Evolutionary conservation across 73 alveolate genomes (phyloP).

Genomic region (Paramecium primaurelia): DNA sequence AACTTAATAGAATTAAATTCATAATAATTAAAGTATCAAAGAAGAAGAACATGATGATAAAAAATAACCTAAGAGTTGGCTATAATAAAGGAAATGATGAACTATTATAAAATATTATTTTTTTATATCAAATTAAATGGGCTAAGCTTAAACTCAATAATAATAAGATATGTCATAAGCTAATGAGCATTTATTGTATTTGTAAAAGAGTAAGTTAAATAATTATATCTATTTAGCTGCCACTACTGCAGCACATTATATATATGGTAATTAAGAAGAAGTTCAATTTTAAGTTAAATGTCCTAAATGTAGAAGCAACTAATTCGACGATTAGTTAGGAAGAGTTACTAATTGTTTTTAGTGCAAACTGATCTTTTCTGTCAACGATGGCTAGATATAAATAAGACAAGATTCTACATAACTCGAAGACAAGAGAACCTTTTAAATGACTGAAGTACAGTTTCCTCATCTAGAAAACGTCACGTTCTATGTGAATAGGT

Average conservation of each 20-base stretch:
- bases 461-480: background rate
- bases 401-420: background rate
- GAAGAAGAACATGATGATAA: background rate
- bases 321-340: slow-evolving; percentile 20
- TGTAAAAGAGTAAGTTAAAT: background rate
- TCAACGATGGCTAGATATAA: background rate
- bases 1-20: background rate
- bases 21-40: background rate
- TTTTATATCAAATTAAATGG: background rate
- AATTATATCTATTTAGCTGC: background rate
- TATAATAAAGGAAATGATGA: background rate
- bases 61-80: background rate
- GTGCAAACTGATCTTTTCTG: background rate
- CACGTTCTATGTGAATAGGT: background rate
- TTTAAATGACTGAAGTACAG: background rate
- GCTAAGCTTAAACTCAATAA: background rate
- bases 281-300: background rate
- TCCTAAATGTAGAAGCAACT: background rate
- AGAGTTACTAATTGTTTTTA: background rate
- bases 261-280: background rate
- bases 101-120: background rate
- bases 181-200: background rate
- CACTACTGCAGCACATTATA: background rate
- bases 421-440: background rate
- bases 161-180: background rate